phyloP scores from a whole-genome alignment of 2,329 filamentous ascomycete genomes.

The Onygenales sp. region DNA sequence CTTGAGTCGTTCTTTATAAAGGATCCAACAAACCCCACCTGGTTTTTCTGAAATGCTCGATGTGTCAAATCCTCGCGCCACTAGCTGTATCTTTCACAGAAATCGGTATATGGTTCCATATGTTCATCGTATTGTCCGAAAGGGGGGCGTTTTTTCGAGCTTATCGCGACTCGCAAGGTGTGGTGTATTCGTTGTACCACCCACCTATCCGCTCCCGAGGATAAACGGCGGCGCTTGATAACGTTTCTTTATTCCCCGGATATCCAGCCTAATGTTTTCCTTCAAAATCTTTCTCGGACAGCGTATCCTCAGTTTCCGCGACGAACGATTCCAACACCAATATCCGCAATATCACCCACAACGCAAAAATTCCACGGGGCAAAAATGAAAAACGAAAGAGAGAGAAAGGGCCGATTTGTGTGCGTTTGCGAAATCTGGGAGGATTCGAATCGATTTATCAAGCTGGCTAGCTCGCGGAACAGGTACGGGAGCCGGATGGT shows the following conservation, averaged over 20 bases:
- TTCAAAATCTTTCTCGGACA: no score
- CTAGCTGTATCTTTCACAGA: background rate
- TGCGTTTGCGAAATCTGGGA: no score
- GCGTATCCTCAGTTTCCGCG: no score
- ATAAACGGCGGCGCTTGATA: no score
- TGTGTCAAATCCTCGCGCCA: background rate
- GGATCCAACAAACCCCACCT: background rate
- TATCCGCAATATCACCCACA: no score
- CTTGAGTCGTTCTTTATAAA: background rate
- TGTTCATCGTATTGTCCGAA: background rate
- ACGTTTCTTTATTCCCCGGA: no score
- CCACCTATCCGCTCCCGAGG: background rate
- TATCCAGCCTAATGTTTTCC: no score
- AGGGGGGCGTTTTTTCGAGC: background rate
- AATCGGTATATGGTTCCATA: background rate
- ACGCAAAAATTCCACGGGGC: no score
- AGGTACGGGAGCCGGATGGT: background rate
- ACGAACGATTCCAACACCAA: no score
- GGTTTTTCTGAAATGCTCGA: background rate
- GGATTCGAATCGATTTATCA: background rate
- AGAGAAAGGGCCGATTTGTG: no score
- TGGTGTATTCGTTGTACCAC: background rate
- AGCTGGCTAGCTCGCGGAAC: background rate
- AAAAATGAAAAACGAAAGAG: no score
- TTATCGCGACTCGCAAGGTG: background rate